A percentile compares a stretch with the other conserved stretches of the same genome.
phyloP scores from a whole-genome alignment of 768 basidiomycete species.

The Tricholoma saponaceum region DNA sequence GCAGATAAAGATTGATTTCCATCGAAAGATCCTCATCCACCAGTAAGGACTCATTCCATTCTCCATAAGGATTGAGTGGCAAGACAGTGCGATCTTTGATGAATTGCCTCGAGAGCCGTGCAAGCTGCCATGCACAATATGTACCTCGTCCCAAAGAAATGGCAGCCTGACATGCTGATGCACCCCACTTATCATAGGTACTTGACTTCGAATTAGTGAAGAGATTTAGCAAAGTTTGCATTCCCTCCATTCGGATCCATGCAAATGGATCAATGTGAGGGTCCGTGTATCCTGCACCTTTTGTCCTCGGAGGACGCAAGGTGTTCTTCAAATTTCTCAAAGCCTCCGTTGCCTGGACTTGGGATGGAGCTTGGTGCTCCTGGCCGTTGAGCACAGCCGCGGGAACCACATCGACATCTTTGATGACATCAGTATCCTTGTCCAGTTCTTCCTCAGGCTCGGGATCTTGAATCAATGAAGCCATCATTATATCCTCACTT shows the following conservation, averaged over 20 bases:
- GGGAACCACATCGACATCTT: not conserved
- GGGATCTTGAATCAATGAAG: not conserved
- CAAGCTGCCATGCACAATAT: not conserved
- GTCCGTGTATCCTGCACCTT: not conserved
- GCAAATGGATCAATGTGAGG: conserved; percentile 3
- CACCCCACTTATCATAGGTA: conserved; percentile 4
- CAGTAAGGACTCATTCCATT: conserved; percentile 22
- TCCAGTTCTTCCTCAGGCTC: not conserved
- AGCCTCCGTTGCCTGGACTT: not conserved
- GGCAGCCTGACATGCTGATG: conserved; percentile 5
- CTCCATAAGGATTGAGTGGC: conserved; percentile 23
- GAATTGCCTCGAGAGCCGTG: conserved; percentile 10
- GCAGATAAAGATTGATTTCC: conserved; percentile 20
- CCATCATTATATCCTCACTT: not conserved
- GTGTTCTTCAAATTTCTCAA: not conserved
- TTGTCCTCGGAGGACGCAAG: not conserved
- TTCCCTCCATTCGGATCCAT: not conserved
- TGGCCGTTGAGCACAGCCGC: not conserved
- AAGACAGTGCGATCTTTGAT: conserved; percentile 14
- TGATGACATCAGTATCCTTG: not conserved
- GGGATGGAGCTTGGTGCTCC: not conserved
- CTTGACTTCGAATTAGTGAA: conserved; percentile 1
- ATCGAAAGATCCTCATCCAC: conserved; percentile 25
- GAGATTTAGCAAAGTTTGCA: conserved; percentile 5
- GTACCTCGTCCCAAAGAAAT: not conserved